Evolutionary conservation across 2,329 filamentous ascomycete genomes (phyloP).

Genomic region (Hypoxylon sp.): DNA sequence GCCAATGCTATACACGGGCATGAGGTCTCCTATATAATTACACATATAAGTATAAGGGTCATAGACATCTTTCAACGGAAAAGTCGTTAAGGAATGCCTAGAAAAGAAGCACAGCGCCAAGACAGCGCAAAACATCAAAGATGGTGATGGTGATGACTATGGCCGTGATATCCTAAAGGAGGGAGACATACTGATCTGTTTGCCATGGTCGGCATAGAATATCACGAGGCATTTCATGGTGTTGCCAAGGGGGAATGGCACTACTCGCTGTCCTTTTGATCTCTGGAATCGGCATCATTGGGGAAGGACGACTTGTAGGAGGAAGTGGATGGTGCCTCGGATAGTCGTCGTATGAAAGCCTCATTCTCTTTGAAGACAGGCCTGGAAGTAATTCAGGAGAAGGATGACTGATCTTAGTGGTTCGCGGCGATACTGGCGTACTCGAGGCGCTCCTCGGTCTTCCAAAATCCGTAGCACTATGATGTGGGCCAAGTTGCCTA

Average conservation of each 20-base stretch:
- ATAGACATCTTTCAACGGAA: conserved; percentile 50
- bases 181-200: conserved; percentile 62
- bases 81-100: neutral
- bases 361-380: conserved; percentile 62
- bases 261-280: conserved; percentile 49
- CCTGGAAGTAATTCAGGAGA: conserved; percentile 49
- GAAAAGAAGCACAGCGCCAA: neutral
- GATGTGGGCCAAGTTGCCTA: conserved; percentile 53
- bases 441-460: conserved; percentile 60
- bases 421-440: conserved; percentile 63
- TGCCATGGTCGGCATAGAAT: conserved; percentile 63
- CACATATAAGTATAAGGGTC: conserved; percentile 51
- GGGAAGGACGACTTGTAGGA: conserved; percentile 37
- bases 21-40: conserved; percentile 57
- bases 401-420: conserved; percentile 49
- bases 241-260: conserved; percentile 52
- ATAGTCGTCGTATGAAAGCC: conserved; percentile 62
- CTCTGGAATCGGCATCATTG: conserved; percentile 53
- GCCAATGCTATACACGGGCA: conserved; percentile 57
- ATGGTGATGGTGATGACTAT: conserved; percentile 48
- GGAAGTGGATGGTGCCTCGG: conserved; percentile 46
- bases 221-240: conserved; percentile 61
- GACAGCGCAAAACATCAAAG: neutral
- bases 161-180: conserved; percentile 57
- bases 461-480: conserved; percentile 54